phyloP scores from a whole-genome alignment of 805 yeast species.

The Candida hungchunana region DNA sequence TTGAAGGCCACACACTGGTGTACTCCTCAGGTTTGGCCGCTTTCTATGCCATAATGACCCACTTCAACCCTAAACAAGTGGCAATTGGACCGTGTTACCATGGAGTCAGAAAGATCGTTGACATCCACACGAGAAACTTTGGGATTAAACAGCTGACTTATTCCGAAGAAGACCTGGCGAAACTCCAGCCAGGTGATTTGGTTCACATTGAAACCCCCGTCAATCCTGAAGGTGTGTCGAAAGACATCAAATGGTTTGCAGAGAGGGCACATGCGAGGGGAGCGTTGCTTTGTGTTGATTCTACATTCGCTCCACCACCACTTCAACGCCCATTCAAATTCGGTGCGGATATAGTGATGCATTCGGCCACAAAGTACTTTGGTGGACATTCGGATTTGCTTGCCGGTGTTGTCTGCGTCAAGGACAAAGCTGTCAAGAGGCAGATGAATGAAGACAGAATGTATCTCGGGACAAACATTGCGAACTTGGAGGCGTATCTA shows the following conservation, averaged over 20 bases:
- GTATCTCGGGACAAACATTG: slow-evolving; percentile 73
- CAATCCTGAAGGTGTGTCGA: slow-evolving; percentile 72
- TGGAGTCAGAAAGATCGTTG: slow-evolving; percentile 72
- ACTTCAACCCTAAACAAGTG: slow-evolving; percentile 66
- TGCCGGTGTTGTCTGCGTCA: slow-evolving; percentile 76
- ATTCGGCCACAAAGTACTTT: slow-evolving; percentile 88
- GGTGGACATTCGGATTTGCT: slow-evolving; percentile 94
- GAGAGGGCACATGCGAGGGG: slow-evolving; percentile 72
- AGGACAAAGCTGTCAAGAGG: slow-evolving; percentile 42
- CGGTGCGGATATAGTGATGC: slow-evolving; percentile 88
- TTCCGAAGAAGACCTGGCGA: slow-evolving; percentile 44
- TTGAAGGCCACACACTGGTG: slow-evolving; percentile 61
- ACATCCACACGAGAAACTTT: slow-evolving; percentile 55
- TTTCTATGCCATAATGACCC: slow-evolving; percentile 66
- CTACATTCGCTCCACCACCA: slow-evolving; percentile 95
- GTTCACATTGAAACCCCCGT: slow-evolving; percentile 86
- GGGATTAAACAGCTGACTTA: slow-evolving; percentile 48
- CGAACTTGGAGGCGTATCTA: slow-evolving; percentile 70
- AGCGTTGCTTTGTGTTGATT: slow-evolving; percentile 68
- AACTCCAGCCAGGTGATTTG: slow-evolving; percentile 57
- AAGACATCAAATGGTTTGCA: slow-evolving; percentile 60
- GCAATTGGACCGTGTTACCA: slow-evolving; percentile 81
- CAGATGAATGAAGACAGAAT: slow-evolving; percentile 59
- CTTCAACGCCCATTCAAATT: slow-evolving; percentile 72
- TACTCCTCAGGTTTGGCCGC: slow-evolving; percentile 83